A percentile compares a stretch with the other conserved stretches of the same genome.
Conservation (phyloP, 176 grass and related monocot species). For the Melocanna baccifera region DNA sequence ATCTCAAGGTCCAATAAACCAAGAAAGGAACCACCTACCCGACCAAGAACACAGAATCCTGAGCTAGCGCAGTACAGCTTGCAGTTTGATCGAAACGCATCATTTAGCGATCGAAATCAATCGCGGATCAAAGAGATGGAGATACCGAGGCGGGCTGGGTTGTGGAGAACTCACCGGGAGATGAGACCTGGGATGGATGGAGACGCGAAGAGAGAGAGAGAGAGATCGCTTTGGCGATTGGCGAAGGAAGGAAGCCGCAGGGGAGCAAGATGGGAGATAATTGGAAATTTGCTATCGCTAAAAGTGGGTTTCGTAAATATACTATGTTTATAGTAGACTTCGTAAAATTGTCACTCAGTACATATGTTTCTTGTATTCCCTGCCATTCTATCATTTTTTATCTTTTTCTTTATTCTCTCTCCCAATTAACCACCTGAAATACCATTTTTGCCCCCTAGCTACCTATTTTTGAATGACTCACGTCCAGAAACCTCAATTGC, state of each 20-base stretch:
- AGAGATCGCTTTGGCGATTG: neutral
- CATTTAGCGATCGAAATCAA: neutral
- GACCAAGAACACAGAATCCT: constrained; percentile 4
- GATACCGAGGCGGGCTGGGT: neutral
- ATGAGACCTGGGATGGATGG: neutral
- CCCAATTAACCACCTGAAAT: no score
- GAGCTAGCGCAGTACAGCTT: neutral
- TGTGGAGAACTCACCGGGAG: constrained; percentile 13
- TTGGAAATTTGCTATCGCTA: no score
- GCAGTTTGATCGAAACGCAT: neutral
- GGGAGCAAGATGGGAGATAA: no score
- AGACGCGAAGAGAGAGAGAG: neutral
- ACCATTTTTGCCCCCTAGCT: no score
- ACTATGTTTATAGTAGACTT: no score
- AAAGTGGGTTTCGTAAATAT: no score
- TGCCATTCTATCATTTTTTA: no score
- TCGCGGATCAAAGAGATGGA: neutral
- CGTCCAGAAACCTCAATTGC: no score
- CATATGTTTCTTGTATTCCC: no score
- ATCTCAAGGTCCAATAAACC: neutral
- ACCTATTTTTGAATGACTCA: no score
- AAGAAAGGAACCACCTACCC: neutral
- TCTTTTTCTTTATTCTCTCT: no score
- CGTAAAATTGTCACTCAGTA: no score
- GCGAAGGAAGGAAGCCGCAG: neutral